phyloP scores from a whole-genome alignment of 164 flowering plant genomes.

The Chloranthus sessilifolius region DNA sequence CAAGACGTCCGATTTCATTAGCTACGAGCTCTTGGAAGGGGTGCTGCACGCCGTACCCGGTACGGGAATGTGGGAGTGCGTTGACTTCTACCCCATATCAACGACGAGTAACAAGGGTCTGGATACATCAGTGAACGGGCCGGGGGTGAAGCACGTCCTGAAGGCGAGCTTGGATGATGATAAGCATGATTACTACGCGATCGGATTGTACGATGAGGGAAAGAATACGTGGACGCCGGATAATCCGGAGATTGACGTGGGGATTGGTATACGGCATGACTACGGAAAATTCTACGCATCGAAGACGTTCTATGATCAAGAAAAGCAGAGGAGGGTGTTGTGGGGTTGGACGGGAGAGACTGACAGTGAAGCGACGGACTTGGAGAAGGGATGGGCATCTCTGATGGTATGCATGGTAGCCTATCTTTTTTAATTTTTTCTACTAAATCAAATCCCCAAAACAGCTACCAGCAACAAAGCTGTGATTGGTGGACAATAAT shows the following conservation, averaged over 20 bases:
- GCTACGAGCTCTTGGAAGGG: conserved; percentile 31
- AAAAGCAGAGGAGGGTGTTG: conserved; percentile 53
- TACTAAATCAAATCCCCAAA: no score
- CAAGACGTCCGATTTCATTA: conserved; percentile 54
- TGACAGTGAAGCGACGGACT: conserved; percentile 56
- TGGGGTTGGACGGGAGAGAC: conserved; percentile 88
- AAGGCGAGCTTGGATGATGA: conserved; percentile 73
- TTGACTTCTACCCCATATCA: conserved; percentile 85
- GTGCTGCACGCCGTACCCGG: conserved; percentile 53
- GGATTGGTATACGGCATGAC: conserved; percentile 59
- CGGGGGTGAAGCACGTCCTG: conserved; percentile 62
- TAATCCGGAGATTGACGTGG: conserved; percentile 53
- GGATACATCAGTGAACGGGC: conserved; percentile 59
- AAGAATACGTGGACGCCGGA: conserved; percentile 59
- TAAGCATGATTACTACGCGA: conserved; percentile 63
- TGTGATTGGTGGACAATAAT: no score
- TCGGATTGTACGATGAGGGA: conserved; percentile 51
- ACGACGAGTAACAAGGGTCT: conserved; percentile 32
- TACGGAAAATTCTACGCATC: conserved; percentile 84
- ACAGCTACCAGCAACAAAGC: no score
- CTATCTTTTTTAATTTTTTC: neutral
- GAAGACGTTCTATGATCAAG: conserved; percentile 73
- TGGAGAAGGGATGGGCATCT: conserved; percentile 67
- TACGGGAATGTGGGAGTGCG: conserved; percentile 97
- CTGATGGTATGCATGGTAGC: conserved; percentile 38